Percentiles rank a stretch among this genome's conserved stretches.
Conservation (phyloP, 2,329 filamentous ascomycete species). For the Nigrospora sphaerica region DNA sequence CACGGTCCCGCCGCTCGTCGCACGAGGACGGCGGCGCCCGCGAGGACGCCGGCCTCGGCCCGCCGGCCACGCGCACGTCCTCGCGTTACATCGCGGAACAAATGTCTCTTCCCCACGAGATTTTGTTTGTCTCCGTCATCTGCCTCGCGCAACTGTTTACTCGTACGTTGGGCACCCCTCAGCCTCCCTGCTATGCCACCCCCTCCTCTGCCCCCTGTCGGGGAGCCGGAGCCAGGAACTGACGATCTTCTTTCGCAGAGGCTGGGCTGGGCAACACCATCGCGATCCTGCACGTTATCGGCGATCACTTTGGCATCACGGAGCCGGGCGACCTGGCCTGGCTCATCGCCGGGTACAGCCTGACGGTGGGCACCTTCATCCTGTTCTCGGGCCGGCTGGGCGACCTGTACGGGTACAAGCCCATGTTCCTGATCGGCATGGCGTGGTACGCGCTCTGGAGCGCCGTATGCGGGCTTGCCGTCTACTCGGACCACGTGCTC, state of each 20-base stretch:
- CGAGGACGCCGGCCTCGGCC: too few species aligned
- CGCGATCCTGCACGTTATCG: conserved; percentile 35
- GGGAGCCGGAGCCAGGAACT: neutral
- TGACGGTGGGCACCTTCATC: conserved; percentile 38
- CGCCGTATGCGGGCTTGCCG: conserved; percentile 28
- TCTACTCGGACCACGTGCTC: conserved; percentile 19
- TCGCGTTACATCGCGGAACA: conserved; percentile 3
- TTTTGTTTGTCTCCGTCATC: conserved; percentile 25
- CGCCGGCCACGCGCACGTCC: too few species aligned
- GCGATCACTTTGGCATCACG: conserved; percentile 28
- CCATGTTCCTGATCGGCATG: conserved; percentile 32
- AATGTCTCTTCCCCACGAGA: conserved; percentile 9
- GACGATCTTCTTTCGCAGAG: conserved; percentile 21
- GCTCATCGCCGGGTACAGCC: conserved; percentile 37
- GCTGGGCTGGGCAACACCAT: conserved; percentile 29
- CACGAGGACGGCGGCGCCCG: too few species aligned
- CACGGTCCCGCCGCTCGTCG: too few species aligned
- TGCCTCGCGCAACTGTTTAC: conserved; percentile 22
- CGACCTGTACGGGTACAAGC: conserved; percentile 38
- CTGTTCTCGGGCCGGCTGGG: conserved; percentile 37
- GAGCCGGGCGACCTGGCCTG: conserved; percentile 31
- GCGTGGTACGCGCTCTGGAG: conserved; percentile 33
- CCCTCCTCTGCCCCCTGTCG: neutral
- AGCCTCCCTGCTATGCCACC: neutral
- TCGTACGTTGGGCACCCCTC: conserved; percentile 1